Percentiles rank a stretch among this genome's conserved stretches.
Conservation (phyloP, 495 filamentous ascomycete genomes). For the Penicillium dipodomyicola region DNA sequence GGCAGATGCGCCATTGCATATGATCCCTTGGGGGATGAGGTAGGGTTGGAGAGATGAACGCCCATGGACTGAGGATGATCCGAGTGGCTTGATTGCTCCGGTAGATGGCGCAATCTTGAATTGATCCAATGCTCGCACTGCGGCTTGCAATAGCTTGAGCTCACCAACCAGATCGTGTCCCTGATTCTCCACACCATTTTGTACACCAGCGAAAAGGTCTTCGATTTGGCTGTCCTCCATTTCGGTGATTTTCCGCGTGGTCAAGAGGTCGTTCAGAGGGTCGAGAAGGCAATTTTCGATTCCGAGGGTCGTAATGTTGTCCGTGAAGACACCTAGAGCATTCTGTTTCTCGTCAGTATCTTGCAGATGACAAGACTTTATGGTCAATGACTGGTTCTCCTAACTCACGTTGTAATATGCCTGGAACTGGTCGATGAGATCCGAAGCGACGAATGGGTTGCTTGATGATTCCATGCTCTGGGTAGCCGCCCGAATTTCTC, state of each 20-base stretch:
- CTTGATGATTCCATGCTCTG: conserved; percentile 6
- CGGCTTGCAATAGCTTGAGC: conserved; percentile 18
- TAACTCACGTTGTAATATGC: conserved; percentile 39
- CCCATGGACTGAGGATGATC: not conserved
- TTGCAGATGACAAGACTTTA: not conserved
- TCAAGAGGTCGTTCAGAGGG: conserved; percentile 30
- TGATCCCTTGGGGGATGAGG: not conserved
- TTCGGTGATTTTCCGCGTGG: conserved; percentile 27
- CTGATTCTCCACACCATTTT: conserved; percentile 13
- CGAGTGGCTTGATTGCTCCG: not conserved
- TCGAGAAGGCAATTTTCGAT: conserved; percentile 57
- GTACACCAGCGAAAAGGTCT: conserved; percentile 20
- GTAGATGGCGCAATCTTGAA: not conserved
- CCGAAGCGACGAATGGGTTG: conserved; percentile 19
- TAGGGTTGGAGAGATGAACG: not conserved
- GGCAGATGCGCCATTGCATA: not conserved
- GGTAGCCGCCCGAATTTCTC: conserved; percentile 4
- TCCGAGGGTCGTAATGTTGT: conserved; percentile 57
- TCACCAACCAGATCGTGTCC: conserved; percentile 12
- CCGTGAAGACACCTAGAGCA: conserved; percentile 59
- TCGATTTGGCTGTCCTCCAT: conserved; percentile 29
- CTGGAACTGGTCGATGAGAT: conserved; percentile 36
- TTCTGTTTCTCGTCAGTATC: conserved; percentile 38
- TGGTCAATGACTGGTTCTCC: not conserved
- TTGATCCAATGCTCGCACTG: not conserved